phyloP scores from a whole-genome alignment of 2,329 filamentous ascomycete species.

The Mycogone perniciosa region DNA sequence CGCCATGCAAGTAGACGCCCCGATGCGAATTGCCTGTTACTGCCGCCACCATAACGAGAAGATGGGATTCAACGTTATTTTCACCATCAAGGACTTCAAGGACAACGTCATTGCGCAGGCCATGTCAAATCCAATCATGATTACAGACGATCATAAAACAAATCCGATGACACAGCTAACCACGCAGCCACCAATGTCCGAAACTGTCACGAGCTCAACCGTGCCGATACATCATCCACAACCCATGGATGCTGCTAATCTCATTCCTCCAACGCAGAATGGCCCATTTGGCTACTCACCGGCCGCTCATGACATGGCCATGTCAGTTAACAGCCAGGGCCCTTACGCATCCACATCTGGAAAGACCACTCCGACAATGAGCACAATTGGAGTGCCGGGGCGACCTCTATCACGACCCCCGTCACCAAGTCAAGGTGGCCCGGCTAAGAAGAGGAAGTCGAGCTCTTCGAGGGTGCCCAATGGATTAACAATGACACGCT shows the following conservation, averaged over 20 bases:
- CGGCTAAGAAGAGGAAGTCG: conserved; percentile 77
- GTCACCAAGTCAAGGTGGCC: conserved; percentile 62
- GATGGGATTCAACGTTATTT: conserved; percentile 84
- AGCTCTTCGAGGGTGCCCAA: conserved; percentile 67
- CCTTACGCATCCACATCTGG: conserved; percentile 27
- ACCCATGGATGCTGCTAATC: conserved; percentile 24
- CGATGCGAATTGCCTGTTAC: conserved; percentile 96
- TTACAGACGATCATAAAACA: conserved; percentile 97
- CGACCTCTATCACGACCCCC: conserved; percentile 60
- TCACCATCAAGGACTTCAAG: conserved; percentile 80
- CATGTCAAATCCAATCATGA: conserved; percentile 85
- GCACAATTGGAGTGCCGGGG: conserved; percentile 13
- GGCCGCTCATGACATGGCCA: conserved; percentile 38
- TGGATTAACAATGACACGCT: conserved; percentile 72
- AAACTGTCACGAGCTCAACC: conserved; percentile 20
- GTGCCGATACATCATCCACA: conserved; percentile 14
- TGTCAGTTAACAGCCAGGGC: conserved; percentile 45
- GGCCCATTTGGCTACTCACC: conserved; percentile 50
- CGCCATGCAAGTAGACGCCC: conserved; percentile 72
- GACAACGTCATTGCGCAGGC: conserved; percentile 75
- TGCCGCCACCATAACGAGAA: conserved; percentile 95
- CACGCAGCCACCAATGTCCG: conserved; percentile 23
- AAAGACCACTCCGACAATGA: conserved; percentile 27
- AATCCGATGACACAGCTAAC: conserved; percentile 38
- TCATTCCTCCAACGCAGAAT: conserved; percentile 28